Evolutionary conservation across 257 asterid genomes (phyloP).

Genomic region (Linderniella brevidens): DNA sequence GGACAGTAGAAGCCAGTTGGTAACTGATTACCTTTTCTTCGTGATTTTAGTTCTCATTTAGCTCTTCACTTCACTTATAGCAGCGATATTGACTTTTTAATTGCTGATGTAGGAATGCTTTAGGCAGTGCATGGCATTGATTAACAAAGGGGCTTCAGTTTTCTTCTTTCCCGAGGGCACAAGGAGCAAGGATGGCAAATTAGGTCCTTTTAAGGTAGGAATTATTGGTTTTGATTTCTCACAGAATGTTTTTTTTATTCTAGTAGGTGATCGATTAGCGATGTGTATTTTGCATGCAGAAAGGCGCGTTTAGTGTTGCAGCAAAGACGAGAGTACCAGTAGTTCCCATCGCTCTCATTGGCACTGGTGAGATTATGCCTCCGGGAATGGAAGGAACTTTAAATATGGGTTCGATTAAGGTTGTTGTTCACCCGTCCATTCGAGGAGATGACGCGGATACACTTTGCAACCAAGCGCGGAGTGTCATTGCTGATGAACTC

Average conservation of each 20-base stretch:
- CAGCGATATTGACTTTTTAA: not conserved
- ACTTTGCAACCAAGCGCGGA: constrained; percentile 56
- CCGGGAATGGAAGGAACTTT: constrained; percentile 63
- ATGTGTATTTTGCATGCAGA: constrained; percentile 26
- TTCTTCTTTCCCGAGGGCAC: constrained; percentile 98
- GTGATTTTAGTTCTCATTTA: not conserved
- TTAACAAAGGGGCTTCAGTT: constrained; percentile 87
- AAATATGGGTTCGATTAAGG: constrained; percentile 58
- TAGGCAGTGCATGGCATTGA: constrained; percentile 60
- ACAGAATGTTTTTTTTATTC: not conserved
- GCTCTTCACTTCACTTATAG: not conserved
- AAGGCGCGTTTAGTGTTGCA: constrained; percentile 91
- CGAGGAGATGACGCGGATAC: constrained; percentile 39
- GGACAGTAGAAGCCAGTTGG: constrained; percentile 94
- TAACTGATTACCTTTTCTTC: constrained; percentile 15
- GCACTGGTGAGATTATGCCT: constrained; percentile 90
- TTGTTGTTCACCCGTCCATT: constrained; percentile 53
- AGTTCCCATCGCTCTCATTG: constrained; percentile 68
- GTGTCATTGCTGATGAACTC: constrained; percentile 47
- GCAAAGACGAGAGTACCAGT: constrained; percentile 76
- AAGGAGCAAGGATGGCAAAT: constrained; percentile 69
- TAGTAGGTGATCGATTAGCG: not conserved
- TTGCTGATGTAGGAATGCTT: constrained; percentile 57
- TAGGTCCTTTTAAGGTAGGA: constrained; percentile 79
- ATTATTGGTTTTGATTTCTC: not conserved